phyloP scores from a whole-genome alignment of 371 early-diverging fungal genomes.

The Mortierella polycephala region DNA sequence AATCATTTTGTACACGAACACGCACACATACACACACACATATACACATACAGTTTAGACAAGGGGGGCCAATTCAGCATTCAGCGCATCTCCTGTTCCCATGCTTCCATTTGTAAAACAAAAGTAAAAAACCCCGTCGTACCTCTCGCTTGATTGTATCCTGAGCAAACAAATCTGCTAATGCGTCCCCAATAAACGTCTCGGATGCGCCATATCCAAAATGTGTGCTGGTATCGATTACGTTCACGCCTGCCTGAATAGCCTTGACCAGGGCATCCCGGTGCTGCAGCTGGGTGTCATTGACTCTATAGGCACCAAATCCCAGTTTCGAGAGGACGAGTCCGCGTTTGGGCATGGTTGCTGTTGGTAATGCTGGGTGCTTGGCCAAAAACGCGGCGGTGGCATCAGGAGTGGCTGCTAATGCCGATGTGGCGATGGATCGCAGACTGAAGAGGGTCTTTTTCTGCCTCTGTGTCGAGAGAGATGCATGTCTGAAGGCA shows the following conservation, averaged over 20 bases:
- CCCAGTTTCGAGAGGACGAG: constrained; percentile 67
- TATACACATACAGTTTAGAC: not conserved
- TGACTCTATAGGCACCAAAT: constrained; percentile 70
- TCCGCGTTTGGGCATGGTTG: constrained; percentile 56
- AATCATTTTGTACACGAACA: not conserved
- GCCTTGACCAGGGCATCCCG: constrained; percentile 67
- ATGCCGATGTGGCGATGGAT: constrained; percentile 13
- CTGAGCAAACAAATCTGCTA: constrained; percentile 56
- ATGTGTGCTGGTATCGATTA: constrained; percentile 80
- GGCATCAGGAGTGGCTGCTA: constrained; percentile 24
- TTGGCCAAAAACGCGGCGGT: constrained; percentile 41
- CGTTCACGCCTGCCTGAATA: constrained; percentile 70
- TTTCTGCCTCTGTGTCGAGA: not conserved
- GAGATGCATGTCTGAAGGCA: not conserved
- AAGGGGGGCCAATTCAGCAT: not conserved
- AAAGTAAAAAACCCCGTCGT: not conserved
- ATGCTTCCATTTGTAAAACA: too few relatives aligned
- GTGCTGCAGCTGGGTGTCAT: constrained; percentile 52
- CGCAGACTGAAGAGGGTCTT: not conserved
- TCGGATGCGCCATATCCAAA: constrained; percentile 78
- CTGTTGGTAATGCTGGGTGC: constrained; percentile 33
- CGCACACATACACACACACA: too few relatives aligned
- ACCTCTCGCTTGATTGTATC: constrained; percentile 62
- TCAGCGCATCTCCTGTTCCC: not conserved
- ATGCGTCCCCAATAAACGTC: constrained; percentile 65